These are phyloP conservation scores for Amanita subjunquillea DNA, from an alignment of 768 basidiomycete species.

Conservation along the genomic window DNA sequence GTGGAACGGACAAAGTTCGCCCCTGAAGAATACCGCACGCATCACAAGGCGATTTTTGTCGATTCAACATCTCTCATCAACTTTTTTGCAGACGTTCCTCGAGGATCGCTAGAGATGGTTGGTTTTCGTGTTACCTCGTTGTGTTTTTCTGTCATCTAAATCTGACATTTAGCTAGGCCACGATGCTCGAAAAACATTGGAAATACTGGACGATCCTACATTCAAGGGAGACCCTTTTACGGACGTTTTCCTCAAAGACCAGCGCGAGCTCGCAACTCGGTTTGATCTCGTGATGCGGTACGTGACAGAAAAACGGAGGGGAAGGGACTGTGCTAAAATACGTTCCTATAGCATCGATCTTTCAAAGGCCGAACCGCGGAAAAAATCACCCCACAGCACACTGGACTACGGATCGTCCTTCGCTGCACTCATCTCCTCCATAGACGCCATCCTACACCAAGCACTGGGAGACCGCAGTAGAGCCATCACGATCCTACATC, in stretches of 20 bases:
- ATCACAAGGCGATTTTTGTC: constrained; percentile 55
- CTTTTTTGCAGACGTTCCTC: constrained; percentile 62
- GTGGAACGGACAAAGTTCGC: constrained; percentile 25
- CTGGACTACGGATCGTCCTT: constrained; percentile 54
- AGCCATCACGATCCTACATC: constrained; percentile 51
- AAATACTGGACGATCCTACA: constrained; percentile 40
- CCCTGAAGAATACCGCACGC: constrained; percentile 42
- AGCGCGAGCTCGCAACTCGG: constrained; percentile 48
- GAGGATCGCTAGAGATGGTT: constrained; percentile 73
- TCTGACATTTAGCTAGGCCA: constrained; percentile 43
- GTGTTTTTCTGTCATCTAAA: neutral
- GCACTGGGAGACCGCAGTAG: constrained; percentile 70
- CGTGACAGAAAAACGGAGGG: constrained; percentile 10
- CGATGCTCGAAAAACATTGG: constrained; percentile 69
- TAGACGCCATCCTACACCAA: constrained; percentile 40
- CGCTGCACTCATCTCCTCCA: constrained; percentile 41
- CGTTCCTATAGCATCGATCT: constrained; percentile 40
- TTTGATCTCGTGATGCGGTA: constrained; percentile 71
- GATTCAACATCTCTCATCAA: constrained; percentile 75
- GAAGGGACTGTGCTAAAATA: neutral
- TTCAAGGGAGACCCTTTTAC: constrained; percentile 53
- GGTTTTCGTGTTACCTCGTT: constrained; percentile 8
- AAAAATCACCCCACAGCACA: constrained; percentile 30
- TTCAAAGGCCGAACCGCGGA: constrained; percentile 32
- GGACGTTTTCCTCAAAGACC: constrained; percentile 63